Base-by-base conservation (phyloP, 2,329 filamentous ascomycete species). In the Aspergillus sp. region DNA sequence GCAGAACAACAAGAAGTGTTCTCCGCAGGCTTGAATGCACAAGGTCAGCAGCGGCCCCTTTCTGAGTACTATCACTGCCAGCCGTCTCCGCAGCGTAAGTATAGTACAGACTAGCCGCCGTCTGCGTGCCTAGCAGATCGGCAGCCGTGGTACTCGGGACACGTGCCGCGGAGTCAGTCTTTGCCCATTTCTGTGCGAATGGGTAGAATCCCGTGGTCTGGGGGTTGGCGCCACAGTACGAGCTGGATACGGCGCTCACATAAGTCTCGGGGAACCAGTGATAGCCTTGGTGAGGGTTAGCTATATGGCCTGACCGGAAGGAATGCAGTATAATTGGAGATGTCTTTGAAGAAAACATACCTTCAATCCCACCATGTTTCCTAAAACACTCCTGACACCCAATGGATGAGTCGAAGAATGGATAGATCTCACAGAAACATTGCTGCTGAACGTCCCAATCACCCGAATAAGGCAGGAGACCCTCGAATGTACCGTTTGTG, bases 201-300 rank as follows among this genome's bases (percentile, higher is more conserved):
- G n/a, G n/a, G 19, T 41, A 41, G 38, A 41, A 41, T 16, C 38
- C 38, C 7, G 38, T 41, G 2, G 38, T 41, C 19, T 41, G 38
- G 38, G 38, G 38, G 10, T 41, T 41, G 38, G 38, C 38, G 17
- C 19, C 17, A 20, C 38, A 41, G 38, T 41, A 41, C 1, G 38
- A 16, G 11, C 38, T 41, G 17, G 38, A 41, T 41, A 20, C 38
- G 10, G 38, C 17, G 38, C 38, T 41, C n/a, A 41, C 17, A 20
- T 41, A 41, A 16, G n/a, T 41, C 38, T 41, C 38, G n/a, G 38
- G 38, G 38, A 41, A 41, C 38, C 38, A 41, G 38, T 41, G 38
- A 20, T 41, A 41, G 38, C 38, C 38, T 41, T 40, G 29, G 32
- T 5, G 32, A 5, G 7, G 5, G 6, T 36, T 36, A 36, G 32